Base-by-base conservation (phyloP, 179 eudicot genomes). In the Pouteria campechiana region DNA sequence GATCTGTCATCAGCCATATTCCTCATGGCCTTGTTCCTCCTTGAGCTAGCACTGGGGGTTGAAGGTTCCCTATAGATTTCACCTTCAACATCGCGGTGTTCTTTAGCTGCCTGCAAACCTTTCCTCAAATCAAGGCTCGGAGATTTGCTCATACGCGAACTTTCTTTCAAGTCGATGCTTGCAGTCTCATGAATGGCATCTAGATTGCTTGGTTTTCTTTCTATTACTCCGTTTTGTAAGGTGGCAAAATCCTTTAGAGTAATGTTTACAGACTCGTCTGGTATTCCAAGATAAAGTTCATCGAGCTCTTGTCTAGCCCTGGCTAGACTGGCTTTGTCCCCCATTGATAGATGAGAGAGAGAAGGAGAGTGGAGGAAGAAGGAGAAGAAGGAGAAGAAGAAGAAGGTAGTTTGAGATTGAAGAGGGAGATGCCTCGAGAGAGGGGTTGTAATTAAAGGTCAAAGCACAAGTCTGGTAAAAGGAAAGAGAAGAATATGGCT, bases 271-370 rank as follows among this genome's bases (percentile, higher is more conserved):
- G 70, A 64, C 3, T 64, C 75, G 25, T 69, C 75, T 4, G 70
- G 63, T 40, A 69, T 48, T 1, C 75, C 75, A 0, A 20, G 31
- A 23, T 69, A 69, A 52, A 69, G 7, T 1, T 69, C 75, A 22
- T 69, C 75, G 1, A 64, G 66, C 60, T 69, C 75, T 42, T 52
- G 58, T 43, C 49, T 46, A 8, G 75, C 75, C 50, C 51, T 69
- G 4, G 55, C 60, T 21, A 64, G 7, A 7, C 54, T 63, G 32
- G 48, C 19, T 6, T 3, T 20, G 42, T 69, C 63, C 10, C 57
- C 66, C 69, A 68, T 61, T 17, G 10, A 11, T 37, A 6, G 8
- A 5, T 18, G 28, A 7, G 6, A 17, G 7, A 18, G 25, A 25
- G 15, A 38, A 18, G n/a, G n/a, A 25, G 38, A 25, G 21, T 17